Conservation (phyloP, 306 rosid genomes). For the Sphenostylis stenocarpa region DNA sequence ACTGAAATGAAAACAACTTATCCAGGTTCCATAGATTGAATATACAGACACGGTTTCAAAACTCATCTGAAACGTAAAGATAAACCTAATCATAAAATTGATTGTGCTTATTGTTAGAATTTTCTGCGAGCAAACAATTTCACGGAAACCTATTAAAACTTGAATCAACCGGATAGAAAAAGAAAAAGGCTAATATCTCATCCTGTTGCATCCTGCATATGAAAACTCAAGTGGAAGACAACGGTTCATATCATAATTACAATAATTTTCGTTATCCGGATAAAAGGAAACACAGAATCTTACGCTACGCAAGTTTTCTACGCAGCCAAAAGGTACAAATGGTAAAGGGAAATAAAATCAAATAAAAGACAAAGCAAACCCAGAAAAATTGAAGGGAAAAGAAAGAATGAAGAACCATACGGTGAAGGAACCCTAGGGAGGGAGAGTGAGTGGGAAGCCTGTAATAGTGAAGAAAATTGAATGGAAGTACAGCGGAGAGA, state of each 20-base stretch:
- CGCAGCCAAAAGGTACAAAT: background rate
- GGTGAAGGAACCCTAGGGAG: conserved; percentile 5
- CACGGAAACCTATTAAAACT: background rate
- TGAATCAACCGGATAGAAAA: background rate
- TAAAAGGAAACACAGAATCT: background rate
- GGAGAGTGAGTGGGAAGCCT: background rate
- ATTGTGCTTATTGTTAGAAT: background rate
- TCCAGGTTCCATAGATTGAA: background rate
- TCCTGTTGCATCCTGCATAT: background rate
- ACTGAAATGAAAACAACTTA: conserved; percentile 4
- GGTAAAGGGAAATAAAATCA: background rate
- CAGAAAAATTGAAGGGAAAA: background rate
- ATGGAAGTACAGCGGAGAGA: no score
- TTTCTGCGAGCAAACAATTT: background rate
- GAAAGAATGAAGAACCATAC: background rate
- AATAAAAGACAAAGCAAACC: background rate
- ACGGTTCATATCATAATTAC: background rate
- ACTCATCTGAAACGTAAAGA: background rate
- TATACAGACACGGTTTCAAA: background rate
- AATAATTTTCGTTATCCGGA: background rate
- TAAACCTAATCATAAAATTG: background rate
- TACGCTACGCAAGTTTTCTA: background rate
- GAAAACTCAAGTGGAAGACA: background rate
- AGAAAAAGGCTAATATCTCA: background rate
- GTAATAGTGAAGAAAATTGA: no score